phyloP scores from a whole-genome alignment of 1,284 basidiomycete species.

The Vanrija sp. region DNA sequence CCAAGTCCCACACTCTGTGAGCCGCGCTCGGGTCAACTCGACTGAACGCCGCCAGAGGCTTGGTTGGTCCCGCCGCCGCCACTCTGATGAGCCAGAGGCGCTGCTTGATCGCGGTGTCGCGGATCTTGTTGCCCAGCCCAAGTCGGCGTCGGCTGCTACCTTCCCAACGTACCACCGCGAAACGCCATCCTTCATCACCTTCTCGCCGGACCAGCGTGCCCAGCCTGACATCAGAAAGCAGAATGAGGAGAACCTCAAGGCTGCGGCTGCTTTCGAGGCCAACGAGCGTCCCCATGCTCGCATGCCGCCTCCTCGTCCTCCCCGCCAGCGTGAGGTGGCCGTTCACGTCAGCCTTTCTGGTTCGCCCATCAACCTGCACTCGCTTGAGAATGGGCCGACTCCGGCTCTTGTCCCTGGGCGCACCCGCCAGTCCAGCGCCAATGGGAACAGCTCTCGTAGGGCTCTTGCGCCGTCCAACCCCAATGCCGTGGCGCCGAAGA shows the following conservation, averaged over 20 bases:
- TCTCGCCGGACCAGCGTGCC: background rate
- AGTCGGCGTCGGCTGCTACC: background rate
- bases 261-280: too few relatives aligned
- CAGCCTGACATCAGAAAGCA: too few relatives aligned
- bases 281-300: too few relatives aligned
- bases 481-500: too few relatives aligned
- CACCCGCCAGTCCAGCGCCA: too few relatives aligned
- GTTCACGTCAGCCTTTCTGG: background rate
- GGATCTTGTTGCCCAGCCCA: background rate
- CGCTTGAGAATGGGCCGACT: background rate
- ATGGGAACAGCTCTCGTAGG: too few relatives aligned
- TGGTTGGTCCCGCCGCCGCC: slow-evolving; percentile 36
- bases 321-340: background rate
- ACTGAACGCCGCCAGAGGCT: slow-evolving; percentile 30
- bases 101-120: background rate
- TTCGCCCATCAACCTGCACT: slow-evolving; percentile 1
- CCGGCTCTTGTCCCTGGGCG: background rate
- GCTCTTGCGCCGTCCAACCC: too few relatives aligned
- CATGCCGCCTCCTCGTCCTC: background rate
- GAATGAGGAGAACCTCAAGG: too few relatives aligned
- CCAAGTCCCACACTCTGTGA: background rate
- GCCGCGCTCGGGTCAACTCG: slow-evolving; percentile 23
- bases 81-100: slow-evolving; percentile 25
- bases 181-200: background rate
- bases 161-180: background rate